Evolutionary conservation across 306 rosid genomes (phyloP), one percentile per base, ranked within the genome.

Genomic region (Luffa acutangula): DNA sequence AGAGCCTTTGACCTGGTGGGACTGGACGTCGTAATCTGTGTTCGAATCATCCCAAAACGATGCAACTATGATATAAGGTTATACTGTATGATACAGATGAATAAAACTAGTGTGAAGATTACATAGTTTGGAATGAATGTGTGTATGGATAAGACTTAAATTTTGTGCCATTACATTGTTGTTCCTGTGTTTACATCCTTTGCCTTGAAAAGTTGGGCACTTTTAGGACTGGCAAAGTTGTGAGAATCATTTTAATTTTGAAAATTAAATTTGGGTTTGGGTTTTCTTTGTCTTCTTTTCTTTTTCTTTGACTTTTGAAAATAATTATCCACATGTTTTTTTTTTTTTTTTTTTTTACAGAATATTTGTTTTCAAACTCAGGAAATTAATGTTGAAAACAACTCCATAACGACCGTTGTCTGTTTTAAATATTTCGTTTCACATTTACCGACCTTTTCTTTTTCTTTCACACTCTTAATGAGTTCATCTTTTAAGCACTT

Each of bases 1-100:
- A 42, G 96, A 86, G 78, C 73, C 84, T 48, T 11, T 91, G 91
- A 86, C 86, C 49, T 95, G 97, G 99, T 95, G 97, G 97, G 90
- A 63, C 36, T 90, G 94, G 94, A 36, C 90, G 39, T 87, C 78
- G 77, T 48, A 60, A 43, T 9, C 49, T 14, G 21, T 13, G 3
- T 69, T 45, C 7, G 56, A 52, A 51, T 51, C 31, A 74, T 48
- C 12, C 51, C 5, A 4, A 73, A 15, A 49, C 34, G 77, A 5
- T 25, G 25, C 42, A 73, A 73, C 12, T 73, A 46, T 33, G 25
- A 25, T 31, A 33, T 73, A 49, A 73, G 20, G 34, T 71, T 71
- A 25, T 13, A 70, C 54, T 21, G 17, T 71, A 25, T 72, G 9
- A 46, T 72, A 72, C 59, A 25, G 3, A 74, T 51, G 78, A 74